Conservation (phyloP, 257 asterid genomes). For the Verbascum thapsus region DNA sequence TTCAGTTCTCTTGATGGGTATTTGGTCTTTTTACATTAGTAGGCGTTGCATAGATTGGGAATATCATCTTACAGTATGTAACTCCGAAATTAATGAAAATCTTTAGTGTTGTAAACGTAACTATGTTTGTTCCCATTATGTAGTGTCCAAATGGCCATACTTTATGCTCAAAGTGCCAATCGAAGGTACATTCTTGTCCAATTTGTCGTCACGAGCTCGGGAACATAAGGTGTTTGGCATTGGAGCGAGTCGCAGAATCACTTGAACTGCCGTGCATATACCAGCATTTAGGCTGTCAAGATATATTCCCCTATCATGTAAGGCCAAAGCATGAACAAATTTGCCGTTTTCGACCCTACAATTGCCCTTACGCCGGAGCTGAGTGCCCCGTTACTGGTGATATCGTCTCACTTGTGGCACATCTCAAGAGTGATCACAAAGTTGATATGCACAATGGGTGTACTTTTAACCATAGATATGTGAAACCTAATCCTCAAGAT, state of each 20-base stretch:
- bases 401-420: conserved; percentile 49
- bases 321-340: conserved; percentile 47
- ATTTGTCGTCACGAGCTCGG: conserved; percentile 59
- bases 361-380: conserved; percentile 57
- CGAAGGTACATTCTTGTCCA: conserved; percentile 50
- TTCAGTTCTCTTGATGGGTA: not conserved
- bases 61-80: too few species aligned
- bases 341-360: conserved; percentile 56
- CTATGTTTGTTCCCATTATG: conserved; percentile 9
- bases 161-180: conserved; percentile 55
- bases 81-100: too few species aligned
- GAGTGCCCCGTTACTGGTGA: conserved; percentile 54
- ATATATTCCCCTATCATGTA: conserved; percentile 46
- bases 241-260: conserved; percentile 59
- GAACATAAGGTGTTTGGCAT: conserved; percentile 59
- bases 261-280: conserved; percentile 56
- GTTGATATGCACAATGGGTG: conserved; percentile 64
- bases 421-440: conserved; percentile 57
- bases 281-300: conserved; percentile 53
- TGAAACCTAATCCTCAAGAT: conserved; percentile 54
- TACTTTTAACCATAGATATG: conserved; percentile 64
- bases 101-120: too few species aligned
- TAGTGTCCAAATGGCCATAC: conserved; percentile 70
- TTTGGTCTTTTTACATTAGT: too few species aligned
- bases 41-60: too few species aligned